Conservation (phyloP, 1,139 yeast genomes). For the Spencermartinsiella ligniputridi region DNA sequence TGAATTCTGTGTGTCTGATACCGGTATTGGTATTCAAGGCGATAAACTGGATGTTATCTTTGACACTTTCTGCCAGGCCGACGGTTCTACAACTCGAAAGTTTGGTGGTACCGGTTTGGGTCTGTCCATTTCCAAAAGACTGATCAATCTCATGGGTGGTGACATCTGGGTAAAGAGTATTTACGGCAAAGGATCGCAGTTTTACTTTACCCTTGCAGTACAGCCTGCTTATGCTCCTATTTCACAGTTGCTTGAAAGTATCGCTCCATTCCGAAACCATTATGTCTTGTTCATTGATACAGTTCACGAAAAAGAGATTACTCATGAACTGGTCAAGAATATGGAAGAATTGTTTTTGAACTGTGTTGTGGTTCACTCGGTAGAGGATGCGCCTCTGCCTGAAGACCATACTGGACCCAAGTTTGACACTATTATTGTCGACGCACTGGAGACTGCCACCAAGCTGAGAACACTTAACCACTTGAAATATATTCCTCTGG, state of each 20-base stretch:
- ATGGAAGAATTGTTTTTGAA: slow-evolving; percentile 41
- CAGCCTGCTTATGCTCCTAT: slow-evolving; percentile 66
- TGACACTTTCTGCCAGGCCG: slow-evolving; percentile 89
- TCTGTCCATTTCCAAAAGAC: slow-evolving; percentile 76
- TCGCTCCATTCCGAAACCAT: slow-evolving; percentile 70
- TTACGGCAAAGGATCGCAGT: slow-evolving; percentile 78
- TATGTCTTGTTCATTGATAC: slow-evolving; percentile 65
- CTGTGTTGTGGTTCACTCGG: slow-evolving; percentile 40
- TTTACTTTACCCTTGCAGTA: slow-evolving; percentile 73
- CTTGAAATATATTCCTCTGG: slow-evolving; percentile 78
- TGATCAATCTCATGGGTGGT: slow-evolving; percentile 84
- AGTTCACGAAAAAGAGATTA: slow-evolving; percentile 51
- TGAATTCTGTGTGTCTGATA: slow-evolving; percentile 82
- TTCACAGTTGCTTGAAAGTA: slow-evolving; percentile 60
- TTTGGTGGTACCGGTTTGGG: slow-evolving; percentile 93
- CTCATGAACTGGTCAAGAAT: slow-evolving; percentile 48
- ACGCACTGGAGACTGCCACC: slow-evolving; percentile 70
- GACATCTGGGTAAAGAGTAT: slow-evolving; percentile 84
- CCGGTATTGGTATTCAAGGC: slow-evolving; percentile 83
- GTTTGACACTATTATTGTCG: slow-evolving; percentile 78
- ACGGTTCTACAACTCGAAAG: slow-evolving; percentile 85
- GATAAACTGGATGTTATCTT: slow-evolving; percentile 80
- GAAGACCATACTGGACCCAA: slow-evolving; percentile 40
- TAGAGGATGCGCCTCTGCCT: slow-evolving; percentile 39
- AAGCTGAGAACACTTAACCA: slow-evolving; percentile 63